Evolutionary conservation across 352 stramenopile genomes (phyloP), one percentile per base, ranked within the genome.

Genomic region (Thraustotheca clavata): DNA sequence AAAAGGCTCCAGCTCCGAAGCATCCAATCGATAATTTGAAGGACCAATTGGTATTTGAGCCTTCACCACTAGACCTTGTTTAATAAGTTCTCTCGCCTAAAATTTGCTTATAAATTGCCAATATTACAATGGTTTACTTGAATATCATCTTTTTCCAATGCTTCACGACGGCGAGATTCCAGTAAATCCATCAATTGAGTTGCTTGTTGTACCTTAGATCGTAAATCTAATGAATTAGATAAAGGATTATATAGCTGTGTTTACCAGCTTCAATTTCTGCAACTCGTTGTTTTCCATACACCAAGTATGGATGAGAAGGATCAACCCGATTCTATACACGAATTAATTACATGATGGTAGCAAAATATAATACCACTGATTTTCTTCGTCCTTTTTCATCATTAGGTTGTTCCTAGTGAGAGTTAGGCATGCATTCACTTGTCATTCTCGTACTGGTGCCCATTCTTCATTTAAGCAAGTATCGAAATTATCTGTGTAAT

Each of bases 21-120:
- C 38, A 22, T 84, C 72, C 5, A 92, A 62, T 9, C 65, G 62
- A 34, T 90, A 67, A 39, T 76, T 75, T 3, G 83, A 85, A 1
- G 80, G 77, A 0, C 80, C 83, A 36, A 92, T 74, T 1, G 83
- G 83, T 50, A 90, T 83, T 60, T 92, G 83, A 11, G 77, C 76
- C 40, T 86, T 88, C 24, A 89, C 52, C 20, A 88, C 76, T n/a
- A 92, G 73, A 18, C 83, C 83, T 22, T 76, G 62, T 0, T 68
- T 54, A 32, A 73, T 76, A 22, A 92, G 55, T n/a, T 81, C 59
- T 8, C 73, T 47, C 1, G 73, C 80, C 43, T 52, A 52, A 18
- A 20, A 11, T 2, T 12, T 50, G 27, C 12, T 52, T 14, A 52
- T 14, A 11, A 29, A 14, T 31, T 24, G 43, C 4, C 2, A 47